phyloP scores from a whole-genome alignment of 2,329 filamentous ascomycete genomes.

The Colletotrichum sp. region DNA sequence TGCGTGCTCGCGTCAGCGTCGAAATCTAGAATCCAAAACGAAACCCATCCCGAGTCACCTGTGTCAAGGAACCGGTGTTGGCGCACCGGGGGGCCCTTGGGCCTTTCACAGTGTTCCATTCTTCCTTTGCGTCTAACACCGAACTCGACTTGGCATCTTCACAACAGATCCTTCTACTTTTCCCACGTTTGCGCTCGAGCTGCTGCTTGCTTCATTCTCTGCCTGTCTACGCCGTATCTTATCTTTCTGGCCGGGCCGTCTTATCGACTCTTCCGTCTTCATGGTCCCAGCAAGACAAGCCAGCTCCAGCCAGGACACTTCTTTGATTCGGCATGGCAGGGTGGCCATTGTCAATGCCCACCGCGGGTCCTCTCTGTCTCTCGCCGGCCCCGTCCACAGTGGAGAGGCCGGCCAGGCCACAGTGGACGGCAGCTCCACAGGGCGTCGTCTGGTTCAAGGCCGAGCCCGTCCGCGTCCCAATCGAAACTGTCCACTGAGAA shows the following conservation, averaged over 20 bases:
- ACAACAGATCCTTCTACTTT: neutral
- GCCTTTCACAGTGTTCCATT: neutral
- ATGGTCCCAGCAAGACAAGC: neutral
- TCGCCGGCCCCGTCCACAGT: neutral
- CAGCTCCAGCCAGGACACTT: neutral
- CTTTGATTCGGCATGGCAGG: neutral
- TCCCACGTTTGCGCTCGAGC: neutral
- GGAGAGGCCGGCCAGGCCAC: neutral
- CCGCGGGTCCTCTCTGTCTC: neutral
- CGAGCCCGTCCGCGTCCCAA: constrained; percentile 17
- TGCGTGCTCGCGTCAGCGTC: constrained; percentile 19
- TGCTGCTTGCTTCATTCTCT: neutral
- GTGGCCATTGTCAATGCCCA: neutral
- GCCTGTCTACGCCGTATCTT: neutral
- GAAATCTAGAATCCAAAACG: constrained; percentile 23
- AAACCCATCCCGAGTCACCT: constrained; percentile 22
- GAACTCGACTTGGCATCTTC: neutral
- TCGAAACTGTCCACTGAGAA: constrained; percentile 22
- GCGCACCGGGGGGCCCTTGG: neutral
- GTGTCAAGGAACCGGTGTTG: constrained; percentile 3
- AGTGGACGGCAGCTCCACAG: constrained; percentile 8
- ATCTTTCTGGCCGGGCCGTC: neutral
- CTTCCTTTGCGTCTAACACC: neutral
- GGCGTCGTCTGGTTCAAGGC: constrained; percentile 12
- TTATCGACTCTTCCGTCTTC: neutral